Percentiles rank a stretch among this genome's conserved stretches.
Conservation (phyloP, 495 filamentous ascomycete species). For the Margaritispora aquatica region DNA sequence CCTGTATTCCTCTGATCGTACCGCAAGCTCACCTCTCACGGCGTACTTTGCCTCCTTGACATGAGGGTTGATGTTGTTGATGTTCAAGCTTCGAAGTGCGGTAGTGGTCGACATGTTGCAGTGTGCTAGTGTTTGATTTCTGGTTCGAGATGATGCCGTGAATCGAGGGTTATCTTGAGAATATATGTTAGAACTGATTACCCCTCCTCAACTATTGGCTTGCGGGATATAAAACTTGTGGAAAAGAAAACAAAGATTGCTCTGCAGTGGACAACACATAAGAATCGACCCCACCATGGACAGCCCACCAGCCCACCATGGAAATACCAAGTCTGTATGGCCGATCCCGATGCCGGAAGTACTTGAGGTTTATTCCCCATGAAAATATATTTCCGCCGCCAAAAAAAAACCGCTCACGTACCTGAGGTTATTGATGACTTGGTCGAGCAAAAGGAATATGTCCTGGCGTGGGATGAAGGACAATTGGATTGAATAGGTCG, state of each 20-base stretch:
- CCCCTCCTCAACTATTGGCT: not conserved
- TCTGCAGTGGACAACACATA: conserved; percentile 12
- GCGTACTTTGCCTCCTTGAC: conserved; percentile 86
- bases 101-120: conserved; percentile 54
- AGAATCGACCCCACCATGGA: conserved; percentile 19
- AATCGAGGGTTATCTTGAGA: conserved; percentile 8
- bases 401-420: conserved; percentile 16
- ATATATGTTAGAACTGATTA: conserved; percentile 13
- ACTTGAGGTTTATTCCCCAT: not conserved
- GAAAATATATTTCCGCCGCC: not conserved
- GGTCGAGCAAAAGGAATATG: conserved; percentile 15
- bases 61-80: conserved; percentile 88
- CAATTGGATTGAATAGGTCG: not conserved
- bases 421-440: conserved; percentile 14
- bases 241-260: conserved; percentile 10
- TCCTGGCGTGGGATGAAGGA: conserved; percentile 5
- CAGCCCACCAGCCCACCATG: too few species aligned
- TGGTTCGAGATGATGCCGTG: not conserved
- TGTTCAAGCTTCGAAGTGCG: conserved; percentile 55
- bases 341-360: conserved; percentile 20
- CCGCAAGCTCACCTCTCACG: conserved; percentile 90
- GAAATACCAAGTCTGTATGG: conserved; percentile 3
- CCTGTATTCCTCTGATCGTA: conserved; percentile 83
- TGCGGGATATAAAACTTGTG: conserved; percentile 21
- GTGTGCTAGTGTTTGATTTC: conserved; percentile 5